Conservation (phyloP, 768 basidiomycete genomes). For the Xerocomus potaroensis region DNA sequence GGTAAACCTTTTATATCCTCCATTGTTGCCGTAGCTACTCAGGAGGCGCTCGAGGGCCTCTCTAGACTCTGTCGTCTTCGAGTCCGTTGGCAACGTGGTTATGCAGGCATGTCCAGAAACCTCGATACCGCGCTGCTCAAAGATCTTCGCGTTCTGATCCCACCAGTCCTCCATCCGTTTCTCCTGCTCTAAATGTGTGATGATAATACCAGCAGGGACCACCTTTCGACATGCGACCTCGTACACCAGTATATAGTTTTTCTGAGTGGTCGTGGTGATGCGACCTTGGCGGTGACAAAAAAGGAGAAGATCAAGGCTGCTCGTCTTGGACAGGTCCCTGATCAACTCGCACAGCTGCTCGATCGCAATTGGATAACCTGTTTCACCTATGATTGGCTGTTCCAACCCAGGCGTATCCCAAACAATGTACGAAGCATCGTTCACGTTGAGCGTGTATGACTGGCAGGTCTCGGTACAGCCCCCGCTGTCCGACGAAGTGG, state of each 20-base stretch:
- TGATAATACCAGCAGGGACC: neutral
- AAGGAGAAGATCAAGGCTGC: neutral
- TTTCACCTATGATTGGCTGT: neutral
- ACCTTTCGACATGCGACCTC: neutral
- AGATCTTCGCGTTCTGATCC: neutral
- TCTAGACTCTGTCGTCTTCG: neutral
- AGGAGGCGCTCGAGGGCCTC: neutral
- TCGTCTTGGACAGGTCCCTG: neutral
- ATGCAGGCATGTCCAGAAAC: conserved; percentile 1
- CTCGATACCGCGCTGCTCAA: neutral
- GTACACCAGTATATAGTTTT: neutral
- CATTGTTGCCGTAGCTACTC: neutral
- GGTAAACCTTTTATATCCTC: neutral
- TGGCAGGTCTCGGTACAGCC: neutral
- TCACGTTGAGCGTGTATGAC: neutral
- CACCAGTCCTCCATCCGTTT: neutral
- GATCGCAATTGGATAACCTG: neutral
- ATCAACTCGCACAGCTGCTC: neutral
- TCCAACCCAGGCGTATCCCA: conserved; percentile 2
- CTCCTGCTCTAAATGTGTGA: neutral
- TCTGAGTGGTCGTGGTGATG: neutral
- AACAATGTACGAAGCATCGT: neutral
- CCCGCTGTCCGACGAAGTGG: neutral
- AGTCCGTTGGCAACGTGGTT: neutral
- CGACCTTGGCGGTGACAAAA: conserved; percentile 1